phyloP scores from a whole-genome alignment of 2,329 filamentous ascomycete genomes.

The Penicillium sp. region DNA sequence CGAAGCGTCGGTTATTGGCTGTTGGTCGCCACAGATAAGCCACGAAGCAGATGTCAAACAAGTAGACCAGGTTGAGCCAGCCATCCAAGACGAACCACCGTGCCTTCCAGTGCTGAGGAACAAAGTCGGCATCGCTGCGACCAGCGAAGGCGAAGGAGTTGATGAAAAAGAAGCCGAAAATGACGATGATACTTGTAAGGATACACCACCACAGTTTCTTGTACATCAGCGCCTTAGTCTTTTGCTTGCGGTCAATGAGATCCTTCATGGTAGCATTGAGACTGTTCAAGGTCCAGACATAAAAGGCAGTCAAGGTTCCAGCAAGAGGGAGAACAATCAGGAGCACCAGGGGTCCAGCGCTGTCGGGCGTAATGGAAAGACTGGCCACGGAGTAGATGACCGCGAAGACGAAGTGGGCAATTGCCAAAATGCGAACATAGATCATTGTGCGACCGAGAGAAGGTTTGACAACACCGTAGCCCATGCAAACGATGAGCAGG shows the following conservation, averaged over 20 bases:
- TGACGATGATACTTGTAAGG: constrained; percentile 84
- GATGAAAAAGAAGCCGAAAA: constrained; percentile 98
- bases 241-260: constrained; percentile 89
- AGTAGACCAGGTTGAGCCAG: constrained; percentile 95
- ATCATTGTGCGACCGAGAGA: constrained; percentile 92
- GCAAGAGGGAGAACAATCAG: constrained; percentile 91
- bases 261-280: constrained; percentile 95
- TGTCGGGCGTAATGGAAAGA: constrained; percentile 84
- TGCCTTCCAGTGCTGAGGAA: constrained; percentile 95
- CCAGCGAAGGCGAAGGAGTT: constrained; percentile 95
- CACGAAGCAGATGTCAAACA: constrained; percentile 88
- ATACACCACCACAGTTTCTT: constrained; percentile 99
- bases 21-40: constrained; percentile 97
- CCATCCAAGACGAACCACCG: constrained; percentile 97
- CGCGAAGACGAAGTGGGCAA: constrained; percentile 92
- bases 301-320: constrained; percentile 90
- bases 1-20: constrained; percentile 93
- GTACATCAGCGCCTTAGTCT: constrained; percentile 93
- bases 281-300: constrained; percentile 97
- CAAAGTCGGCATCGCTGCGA: constrained; percentile 79
- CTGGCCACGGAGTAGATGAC: constrained; percentile 90
- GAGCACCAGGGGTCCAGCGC: constrained; percentile 83
- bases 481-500: constrained; percentile 97
- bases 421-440: constrained; percentile 85
- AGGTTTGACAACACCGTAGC: constrained; percentile 95